Percentiles rank a stretch among this genome's conserved stretches.
These are phyloP conservation scores for Verticillium dahliae DNA, from an alignment of 2,329 filamentous ascomycete genomes.

Conservation along the genomic window DNA sequence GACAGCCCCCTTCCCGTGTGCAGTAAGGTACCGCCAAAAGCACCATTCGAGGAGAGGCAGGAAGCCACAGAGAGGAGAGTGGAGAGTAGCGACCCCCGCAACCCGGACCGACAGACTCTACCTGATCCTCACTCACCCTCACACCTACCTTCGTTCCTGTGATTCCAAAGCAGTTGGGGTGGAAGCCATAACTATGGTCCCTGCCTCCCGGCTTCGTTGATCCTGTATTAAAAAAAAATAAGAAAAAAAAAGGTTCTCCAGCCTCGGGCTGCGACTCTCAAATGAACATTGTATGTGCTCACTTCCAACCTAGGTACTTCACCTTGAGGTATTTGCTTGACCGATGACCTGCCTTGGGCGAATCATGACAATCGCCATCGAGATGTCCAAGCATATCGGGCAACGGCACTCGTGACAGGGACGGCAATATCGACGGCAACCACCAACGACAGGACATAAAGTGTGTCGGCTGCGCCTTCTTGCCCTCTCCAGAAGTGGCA, in stretches of 20 bases:
- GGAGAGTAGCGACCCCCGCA: no score
- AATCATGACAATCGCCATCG: not conserved
- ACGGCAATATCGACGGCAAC: no score
- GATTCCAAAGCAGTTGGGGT: not conserved
- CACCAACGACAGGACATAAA: no score
- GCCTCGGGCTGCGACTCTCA: not conserved
- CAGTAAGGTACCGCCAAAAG: not conserved
- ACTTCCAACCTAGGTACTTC: no score
- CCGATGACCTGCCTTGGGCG: not conserved
- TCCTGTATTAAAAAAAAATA: not conserved
- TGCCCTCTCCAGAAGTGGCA: not conserved
- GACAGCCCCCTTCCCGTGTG: no score
- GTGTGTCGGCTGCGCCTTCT: not conserved
- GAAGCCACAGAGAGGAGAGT: no score
- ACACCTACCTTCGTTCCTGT: no score
- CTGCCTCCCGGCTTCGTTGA: not conserved
- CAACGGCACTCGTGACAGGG: no score
- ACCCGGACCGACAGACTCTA: no score
- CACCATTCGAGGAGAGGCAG: no score
- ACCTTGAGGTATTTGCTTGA: not conserved
- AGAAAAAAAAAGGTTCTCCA: no score
- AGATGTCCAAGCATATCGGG: not conserved
- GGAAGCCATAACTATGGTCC: not conserved
- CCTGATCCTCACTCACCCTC: no score
- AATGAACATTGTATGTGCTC: not conserved